Conservation (phyloP, 345 rosid species). For the Cardamine occulta region DNA sequence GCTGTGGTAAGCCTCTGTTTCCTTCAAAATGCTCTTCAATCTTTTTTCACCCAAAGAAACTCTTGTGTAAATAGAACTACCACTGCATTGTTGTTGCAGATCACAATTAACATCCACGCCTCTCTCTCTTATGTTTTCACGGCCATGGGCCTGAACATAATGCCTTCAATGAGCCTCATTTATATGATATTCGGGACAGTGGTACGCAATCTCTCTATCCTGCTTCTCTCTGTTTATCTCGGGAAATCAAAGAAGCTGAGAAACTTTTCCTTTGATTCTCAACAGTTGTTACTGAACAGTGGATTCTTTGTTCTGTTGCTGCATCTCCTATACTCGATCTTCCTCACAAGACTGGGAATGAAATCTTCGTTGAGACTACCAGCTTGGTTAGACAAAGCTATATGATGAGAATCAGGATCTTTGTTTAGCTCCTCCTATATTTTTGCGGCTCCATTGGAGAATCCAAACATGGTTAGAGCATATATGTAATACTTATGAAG, state of each 20-base stretch:
- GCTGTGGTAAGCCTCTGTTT: constrained; percentile 61
- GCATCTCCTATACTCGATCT: constrained; percentile 73
- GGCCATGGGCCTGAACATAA: constrained; percentile 70
- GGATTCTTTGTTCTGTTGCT: constrained; percentile 82
- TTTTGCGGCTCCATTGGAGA: constrained; percentile 13
- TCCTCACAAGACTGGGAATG: constrained; percentile 87
- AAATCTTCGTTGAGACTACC: constrained; percentile 68
- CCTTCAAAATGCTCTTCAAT: neutral
- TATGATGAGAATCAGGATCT: constrained; percentile 38
- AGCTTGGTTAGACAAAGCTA: constrained; percentile 79
- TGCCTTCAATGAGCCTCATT: constrained; percentile 81
- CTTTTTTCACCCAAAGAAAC: neutral
- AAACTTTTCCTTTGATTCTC: constrained; percentile 15
- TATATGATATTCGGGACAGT: constrained; percentile 75
- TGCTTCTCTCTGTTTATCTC: neutral
- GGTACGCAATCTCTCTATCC: constrained; percentile 51
- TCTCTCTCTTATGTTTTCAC: constrained; percentile 70
- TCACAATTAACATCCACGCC: constrained; percentile 89
- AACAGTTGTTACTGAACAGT: constrained; percentile 83
- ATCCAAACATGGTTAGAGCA: constrained; percentile 10
- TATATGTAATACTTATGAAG: neutral
- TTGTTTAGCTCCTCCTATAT: neutral
- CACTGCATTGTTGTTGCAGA: constrained; percentile 53
- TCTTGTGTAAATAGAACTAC: neutral
- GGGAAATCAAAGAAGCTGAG: constrained; percentile 2